These are phyloP conservation scores for Suillus decipiens DNA, from an alignment of 768 basidiomycete species.

Conservation along the genomic window DNA sequence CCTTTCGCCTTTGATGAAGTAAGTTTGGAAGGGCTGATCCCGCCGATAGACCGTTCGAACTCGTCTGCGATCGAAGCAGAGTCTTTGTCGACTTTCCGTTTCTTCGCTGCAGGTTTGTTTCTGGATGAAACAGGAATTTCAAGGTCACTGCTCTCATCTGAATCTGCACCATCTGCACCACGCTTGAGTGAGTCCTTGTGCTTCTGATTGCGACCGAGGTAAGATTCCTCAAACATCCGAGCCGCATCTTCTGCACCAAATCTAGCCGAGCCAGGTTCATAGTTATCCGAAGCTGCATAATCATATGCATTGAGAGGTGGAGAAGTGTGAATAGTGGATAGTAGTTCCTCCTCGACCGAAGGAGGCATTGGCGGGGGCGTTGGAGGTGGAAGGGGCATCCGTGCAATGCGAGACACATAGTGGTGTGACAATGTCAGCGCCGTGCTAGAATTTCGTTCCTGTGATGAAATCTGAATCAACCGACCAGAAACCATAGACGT, in stretches of 20 bases:
- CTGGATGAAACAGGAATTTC: slow-evolving; percentile 42
- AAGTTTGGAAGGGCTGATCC: slow-evolving; percentile 38
- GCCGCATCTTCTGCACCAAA: slow-evolving; percentile 55
- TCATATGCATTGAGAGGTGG: slow-evolving; percentile 38
- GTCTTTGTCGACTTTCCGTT: slow-evolving; percentile 57
- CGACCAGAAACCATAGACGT: not conserved
- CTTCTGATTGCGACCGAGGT: slow-evolving; percentile 47
- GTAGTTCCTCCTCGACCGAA: slow-evolving; percentile 36
- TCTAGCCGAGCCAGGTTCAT: slow-evolving; percentile 23
- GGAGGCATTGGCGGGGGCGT: slow-evolving; percentile 36
- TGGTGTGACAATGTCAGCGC: slow-evolving; percentile 45
- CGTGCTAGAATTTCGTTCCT: slow-evolving; percentile 72
- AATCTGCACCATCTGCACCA: slow-evolving; percentile 47
- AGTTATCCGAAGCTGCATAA: slow-evolving; percentile 26
- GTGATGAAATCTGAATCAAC: slow-evolving; percentile 15
- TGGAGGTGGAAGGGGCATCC: slow-evolving; percentile 45
- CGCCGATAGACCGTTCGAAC: slow-evolving; percentile 44
- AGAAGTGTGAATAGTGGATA: slow-evolving; percentile 38
- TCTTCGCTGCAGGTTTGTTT: slow-evolving; percentile 55
- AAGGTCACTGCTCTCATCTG: slow-evolving; percentile 60
- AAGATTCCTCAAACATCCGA: slow-evolving; percentile 55
- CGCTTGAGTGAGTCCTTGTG: slow-evolving; percentile 53
- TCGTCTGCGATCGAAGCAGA: slow-evolving; percentile 45
- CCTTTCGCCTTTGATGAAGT: slow-evolving; percentile 44
- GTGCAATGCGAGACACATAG: slow-evolving; percentile 43